Conservation (phyloP, 495 filamentous ascomycete genomes). For the Collariella sp. region DNA sequence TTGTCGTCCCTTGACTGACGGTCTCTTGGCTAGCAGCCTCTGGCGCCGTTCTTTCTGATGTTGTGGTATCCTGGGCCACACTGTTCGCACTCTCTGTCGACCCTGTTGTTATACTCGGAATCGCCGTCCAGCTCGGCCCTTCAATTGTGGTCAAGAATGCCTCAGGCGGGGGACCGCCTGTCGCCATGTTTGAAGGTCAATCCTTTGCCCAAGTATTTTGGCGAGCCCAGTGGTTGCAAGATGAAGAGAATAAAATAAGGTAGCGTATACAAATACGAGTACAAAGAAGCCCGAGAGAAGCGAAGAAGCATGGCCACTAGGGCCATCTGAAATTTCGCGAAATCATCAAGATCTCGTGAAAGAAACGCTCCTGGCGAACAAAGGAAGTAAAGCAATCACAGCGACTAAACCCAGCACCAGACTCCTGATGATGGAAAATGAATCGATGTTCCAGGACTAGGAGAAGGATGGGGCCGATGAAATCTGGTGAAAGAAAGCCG, state of each 20-base stretch:
- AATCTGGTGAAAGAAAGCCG: constrained; percentile 17
- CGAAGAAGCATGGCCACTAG: constrained; percentile 26
- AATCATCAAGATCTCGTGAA: constrained; percentile 31
- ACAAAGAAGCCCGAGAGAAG: constrained; percentile 28
- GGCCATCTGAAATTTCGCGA: constrained; percentile 34
- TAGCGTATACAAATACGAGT: constrained; percentile 24
- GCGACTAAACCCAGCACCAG: constrained; percentile 30
- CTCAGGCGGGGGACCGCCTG: constrained; percentile 29
- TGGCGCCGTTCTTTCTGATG: no score
- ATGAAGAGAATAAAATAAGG: constrained; percentile 3
- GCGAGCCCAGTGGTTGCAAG: constrained; percentile 39
- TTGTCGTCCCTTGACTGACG: no score
- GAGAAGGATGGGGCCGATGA: constrained; percentile 20
- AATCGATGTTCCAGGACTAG: constrained; percentile 21
- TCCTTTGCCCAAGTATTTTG: constrained; percentile 9
- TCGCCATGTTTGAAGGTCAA: constrained; percentile 25
- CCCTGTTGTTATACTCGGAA: constrained; percentile 27
- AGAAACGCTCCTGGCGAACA: constrained; percentile 18
- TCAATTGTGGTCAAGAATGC: constrained; percentile 37
- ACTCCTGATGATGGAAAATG: constrained; percentile 24
- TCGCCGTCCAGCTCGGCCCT: constrained; percentile 41
- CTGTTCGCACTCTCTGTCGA: constrained; percentile 10
- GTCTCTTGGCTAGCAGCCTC: no score
- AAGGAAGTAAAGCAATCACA: constrained; percentile 13
- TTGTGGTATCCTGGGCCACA: no score